Evolutionary conservation across 495 filamentous ascomycete genomes (phyloP), one percentile per base, ranked within the genome.

Genomic region (Podospora conica): DNA sequence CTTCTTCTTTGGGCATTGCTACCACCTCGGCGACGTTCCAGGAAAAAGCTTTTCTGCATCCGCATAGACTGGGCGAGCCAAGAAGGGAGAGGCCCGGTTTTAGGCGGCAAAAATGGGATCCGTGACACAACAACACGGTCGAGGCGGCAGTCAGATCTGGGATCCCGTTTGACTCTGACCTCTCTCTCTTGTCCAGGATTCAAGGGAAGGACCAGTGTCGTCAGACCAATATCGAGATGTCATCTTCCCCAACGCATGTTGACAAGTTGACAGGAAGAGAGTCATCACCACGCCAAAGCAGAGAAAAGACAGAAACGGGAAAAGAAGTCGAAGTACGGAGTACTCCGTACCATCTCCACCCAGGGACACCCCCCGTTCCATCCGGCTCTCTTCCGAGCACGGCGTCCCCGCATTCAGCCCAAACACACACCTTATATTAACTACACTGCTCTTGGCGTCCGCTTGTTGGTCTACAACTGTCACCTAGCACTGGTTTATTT

Each of bases 381-480:
- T 48, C 7, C 58, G 58, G 29, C 58, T 29, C n/a, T 59, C n/a
- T 20, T 29, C 25, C 58, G 58, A 59, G 27, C 18, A 61, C 18
- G 20, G 20, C 29, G 21, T n/a, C 61, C 53, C 40, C 61, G 23
- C 53, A 63, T 56, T 63, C 12, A 55, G 56, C 48, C 28, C 2
- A 20, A 29, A 11, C 23, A 60, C 28, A 48, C 31, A 63, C 40
- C 24, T 63, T 63, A 55, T 63, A 63, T 63, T 63, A 55, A 63
- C 61, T n/a, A n/a, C 61, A 24, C 61, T 1, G 3, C 18, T 55
- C 61, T 63, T 63, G 61, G 61, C 61, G 15, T 29, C 12, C 59
- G 59, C 7, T 12, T 63, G 18, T 48, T 48, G 40, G 40, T 48
- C 40, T 8, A n/a, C n/a, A n/a, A n/a, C n/a, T n/a, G n/a, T n/a